phyloP scores from a whole-genome alignment of 2,329 filamentous ascomycete species.

The Pyrenophora graminea region DNA sequence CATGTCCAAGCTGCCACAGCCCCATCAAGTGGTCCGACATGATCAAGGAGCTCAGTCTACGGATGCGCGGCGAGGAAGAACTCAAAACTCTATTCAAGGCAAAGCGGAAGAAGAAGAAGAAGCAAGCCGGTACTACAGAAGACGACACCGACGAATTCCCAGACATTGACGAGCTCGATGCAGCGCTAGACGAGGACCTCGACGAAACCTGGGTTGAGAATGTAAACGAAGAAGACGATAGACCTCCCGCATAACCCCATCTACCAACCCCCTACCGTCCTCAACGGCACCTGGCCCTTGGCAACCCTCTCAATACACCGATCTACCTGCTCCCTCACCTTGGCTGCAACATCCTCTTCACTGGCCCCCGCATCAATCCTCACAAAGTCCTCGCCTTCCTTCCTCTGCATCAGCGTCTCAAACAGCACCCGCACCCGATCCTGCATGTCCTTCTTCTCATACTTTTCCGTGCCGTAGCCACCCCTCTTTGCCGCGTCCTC shows the following conservation, averaged over 20 bases:
- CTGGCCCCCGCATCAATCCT: slow-evolving; percentile 59
- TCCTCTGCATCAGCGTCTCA: slow-evolving; percentile 54
- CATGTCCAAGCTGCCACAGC: slow-evolving; percentile 71
- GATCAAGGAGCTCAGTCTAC: slow-evolving; percentile 79
- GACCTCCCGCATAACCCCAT: background rate
- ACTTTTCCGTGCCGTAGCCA: slow-evolving; percentile 88
- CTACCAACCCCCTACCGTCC: slow-evolving; percentile 40
- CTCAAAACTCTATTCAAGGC: slow-evolving; percentile 69
- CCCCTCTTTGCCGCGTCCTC: slow-evolving; percentile 73
- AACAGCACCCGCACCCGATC: slow-evolving; percentile 76
- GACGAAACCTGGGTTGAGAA: slow-evolving; percentile 44
- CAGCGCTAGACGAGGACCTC: slow-evolving; percentile 40
- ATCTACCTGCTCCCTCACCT: slow-evolving; percentile 29
- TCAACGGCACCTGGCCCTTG: slow-evolving; percentile 21
- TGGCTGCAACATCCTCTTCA: slow-evolving; percentile 56
- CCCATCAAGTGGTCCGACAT: slow-evolving; percentile 73
- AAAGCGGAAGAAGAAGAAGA: slow-evolving; percentile 44
- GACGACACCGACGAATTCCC: slow-evolving; percentile 16
- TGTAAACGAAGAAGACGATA: slow-evolving; percentile 36
- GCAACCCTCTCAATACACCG: slow-evolving; percentile 35
- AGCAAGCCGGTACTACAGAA: slow-evolving; percentile 29
- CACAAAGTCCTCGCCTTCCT: slow-evolving; percentile 57
- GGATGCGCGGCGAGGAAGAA: slow-evolving; percentile 71
- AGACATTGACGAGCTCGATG: slow-evolving; percentile 30
- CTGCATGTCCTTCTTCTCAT: slow-evolving; percentile 86